A percentile compares a stretch with the other conserved stretches of the same genome.
Evolutionary conservation across 345 rosid genomes (phyloP).

Genomic region (Dovyalis caffra): DNA sequence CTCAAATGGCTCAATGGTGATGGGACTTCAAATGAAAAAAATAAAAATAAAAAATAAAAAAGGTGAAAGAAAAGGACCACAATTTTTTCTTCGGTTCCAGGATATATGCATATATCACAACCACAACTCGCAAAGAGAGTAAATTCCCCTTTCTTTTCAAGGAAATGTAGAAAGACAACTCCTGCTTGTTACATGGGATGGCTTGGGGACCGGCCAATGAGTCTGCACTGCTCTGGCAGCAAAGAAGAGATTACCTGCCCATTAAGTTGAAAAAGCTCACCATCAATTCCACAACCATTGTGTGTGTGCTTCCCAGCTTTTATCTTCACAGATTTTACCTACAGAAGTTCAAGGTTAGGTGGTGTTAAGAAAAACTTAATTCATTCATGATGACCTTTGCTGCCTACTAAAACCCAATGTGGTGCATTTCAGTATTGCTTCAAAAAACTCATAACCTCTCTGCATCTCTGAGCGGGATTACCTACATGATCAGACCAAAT

Average conservation of each 20-base stretch:
- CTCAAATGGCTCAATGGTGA: slow-evolving; percentile 16
- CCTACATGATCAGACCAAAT: neutral
- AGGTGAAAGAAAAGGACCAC: neutral
- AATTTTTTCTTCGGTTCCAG: neutral
- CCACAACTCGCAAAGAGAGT: neutral
- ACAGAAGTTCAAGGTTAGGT: slow-evolving; percentile 25
- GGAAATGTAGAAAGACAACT: neutral
- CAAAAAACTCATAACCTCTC: neutral
- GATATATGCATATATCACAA: slow-evolving; percentile 12
- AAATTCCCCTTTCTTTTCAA: neutral
- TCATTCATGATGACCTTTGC: neutral
- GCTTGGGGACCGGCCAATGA: slow-evolving; percentile 56
- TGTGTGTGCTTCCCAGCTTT: slow-evolving; percentile 74
- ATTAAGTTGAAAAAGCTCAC: slow-evolving; percentile 76
- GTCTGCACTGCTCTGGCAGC: slow-evolving; percentile 94
- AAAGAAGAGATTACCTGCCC: slow-evolving; percentile 80
- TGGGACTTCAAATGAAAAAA: neutral
- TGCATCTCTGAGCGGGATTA: neutral
- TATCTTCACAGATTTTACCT: slow-evolving; percentile 94
- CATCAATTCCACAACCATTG: slow-evolving; percentile 89
- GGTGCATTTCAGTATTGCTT: neutral
- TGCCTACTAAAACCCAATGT: neutral
- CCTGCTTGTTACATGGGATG: neutral
- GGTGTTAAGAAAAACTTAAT: neutral
- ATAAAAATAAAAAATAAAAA: neutral